phyloP scores from a whole-genome alignment of 2,329 filamentous ascomycete genomes.

The Hypomyces perniciosus region DNA sequence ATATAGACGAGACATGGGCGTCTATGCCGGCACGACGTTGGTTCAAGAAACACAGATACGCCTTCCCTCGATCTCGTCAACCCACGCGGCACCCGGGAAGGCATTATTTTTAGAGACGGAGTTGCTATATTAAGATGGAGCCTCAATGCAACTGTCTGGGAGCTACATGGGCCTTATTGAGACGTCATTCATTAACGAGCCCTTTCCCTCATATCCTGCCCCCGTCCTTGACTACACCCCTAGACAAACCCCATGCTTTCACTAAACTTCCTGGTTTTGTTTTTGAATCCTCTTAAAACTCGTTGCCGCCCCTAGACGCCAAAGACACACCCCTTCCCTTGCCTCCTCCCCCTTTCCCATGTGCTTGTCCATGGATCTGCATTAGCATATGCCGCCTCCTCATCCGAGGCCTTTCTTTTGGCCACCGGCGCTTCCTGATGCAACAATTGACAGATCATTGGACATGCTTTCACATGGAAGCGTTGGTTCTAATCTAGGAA shows the following conservation, averaged over 20 bases:
- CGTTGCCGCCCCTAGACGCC: not conserved
- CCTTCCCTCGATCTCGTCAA: conserved; percentile 8
- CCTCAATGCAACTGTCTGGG: conserved; percentile 10
- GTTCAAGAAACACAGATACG: conserved; percentile 6
- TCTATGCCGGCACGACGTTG: conserved; percentile 2
- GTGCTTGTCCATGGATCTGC: conserved; percentile 2
- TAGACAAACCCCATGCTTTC: not conserved
- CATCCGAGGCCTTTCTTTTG: not conserved
- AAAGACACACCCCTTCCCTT: not conserved
- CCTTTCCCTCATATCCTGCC: not conserved
- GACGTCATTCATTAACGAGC: conserved; percentile 8
- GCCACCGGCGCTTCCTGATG: conserved; percentile 3
- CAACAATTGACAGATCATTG: not conserved
- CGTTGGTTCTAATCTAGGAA: not conserved
- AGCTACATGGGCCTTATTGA: conserved; percentile 8
- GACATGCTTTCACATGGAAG: conserved; percentile 1
- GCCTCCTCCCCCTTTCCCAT: not conserved
- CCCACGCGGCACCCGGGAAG: conserved; percentile 8
- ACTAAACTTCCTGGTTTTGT: not conserved
- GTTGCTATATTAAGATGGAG: conserved; percentile 14
- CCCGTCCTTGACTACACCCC: not conserved
- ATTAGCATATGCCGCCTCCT: not conserved
- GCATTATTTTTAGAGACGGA: conserved; percentile 11
- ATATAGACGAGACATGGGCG: not conserved
- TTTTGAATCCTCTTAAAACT: not conserved